Evolutionary conservation across 2,329 filamentous ascomycete species (phyloP).

Genomic region (Nemania diffusa): DNA sequence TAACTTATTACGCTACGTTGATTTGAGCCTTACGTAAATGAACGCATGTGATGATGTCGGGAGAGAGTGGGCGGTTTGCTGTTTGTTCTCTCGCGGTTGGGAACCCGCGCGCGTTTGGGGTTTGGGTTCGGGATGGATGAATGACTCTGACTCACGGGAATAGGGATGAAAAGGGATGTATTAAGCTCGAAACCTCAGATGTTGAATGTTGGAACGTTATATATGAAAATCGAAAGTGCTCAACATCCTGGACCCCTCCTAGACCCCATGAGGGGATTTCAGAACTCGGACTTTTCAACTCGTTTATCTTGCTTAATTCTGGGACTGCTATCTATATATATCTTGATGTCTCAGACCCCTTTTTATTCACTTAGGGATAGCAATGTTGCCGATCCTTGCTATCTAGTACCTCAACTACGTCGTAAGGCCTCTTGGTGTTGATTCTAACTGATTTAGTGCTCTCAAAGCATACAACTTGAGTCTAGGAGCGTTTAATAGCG

Average conservation of each 20-base stretch:
- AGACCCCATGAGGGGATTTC: not conserved
- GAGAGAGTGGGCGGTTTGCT: not conserved
- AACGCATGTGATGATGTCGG: conserved; percentile 12
- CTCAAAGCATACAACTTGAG: no score
- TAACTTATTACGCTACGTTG: conserved; percentile 26
- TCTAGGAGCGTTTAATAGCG: no score
- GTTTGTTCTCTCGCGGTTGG: not conserved
- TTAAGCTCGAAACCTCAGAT: not conserved
- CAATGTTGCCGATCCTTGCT: not conserved
- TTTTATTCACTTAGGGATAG: not conserved
- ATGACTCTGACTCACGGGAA: conserved; percentile 24
- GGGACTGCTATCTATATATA: no score
- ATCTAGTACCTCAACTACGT: no score
- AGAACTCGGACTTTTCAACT: not conserved
- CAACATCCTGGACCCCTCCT: not conserved
- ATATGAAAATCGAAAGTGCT: conserved; percentile 11
- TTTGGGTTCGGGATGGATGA: conserved; percentile 4
- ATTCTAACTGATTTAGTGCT: no score
- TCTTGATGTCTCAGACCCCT: conserved; percentile 4
- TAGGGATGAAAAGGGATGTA: conserved; percentile 17
- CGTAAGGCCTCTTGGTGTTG: no score
- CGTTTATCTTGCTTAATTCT: not conserved
- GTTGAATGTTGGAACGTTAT: conserved; percentile 7
- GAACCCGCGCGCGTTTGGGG: conserved; percentile 2
- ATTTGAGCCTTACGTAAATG: conserved; percentile 16